phyloP scores from a whole-genome alignment of 75 land plant genomes.

The Sequoiadendron giganteum region DNA sequence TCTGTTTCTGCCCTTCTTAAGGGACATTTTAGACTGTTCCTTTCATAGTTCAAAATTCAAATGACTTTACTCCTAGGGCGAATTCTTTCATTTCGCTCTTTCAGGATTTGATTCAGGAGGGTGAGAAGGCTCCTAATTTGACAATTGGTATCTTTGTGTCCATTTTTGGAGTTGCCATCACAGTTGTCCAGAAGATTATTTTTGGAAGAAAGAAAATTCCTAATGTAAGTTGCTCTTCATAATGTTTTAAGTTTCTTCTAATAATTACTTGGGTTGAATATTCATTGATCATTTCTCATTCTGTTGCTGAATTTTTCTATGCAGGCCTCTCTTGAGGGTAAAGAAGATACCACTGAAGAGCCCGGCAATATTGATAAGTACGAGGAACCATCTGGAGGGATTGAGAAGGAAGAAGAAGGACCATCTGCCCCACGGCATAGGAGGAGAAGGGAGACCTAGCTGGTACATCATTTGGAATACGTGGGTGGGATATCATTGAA shows the following conservation, averaged over 20 bases:
- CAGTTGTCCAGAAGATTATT: background rate
- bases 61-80: background rate
- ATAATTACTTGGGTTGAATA: background rate
- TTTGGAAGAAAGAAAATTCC: background rate
- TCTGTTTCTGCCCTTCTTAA: background rate
- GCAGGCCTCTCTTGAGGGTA: background rate
- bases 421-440: background rate
- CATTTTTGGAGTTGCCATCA: background rate
- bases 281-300: background rate
- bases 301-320: background rate
- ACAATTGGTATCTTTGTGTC: constrained; percentile 4
- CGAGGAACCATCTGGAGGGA: background rate
- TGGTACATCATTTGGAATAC: background rate
- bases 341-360: background rate
- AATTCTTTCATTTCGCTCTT: background rate
- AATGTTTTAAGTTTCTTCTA: background rate
- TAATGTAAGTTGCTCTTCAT: background rate
- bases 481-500: background rate
- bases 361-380: background rate
- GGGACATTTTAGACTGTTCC: background rate
- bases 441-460: constrained; percentile 7
- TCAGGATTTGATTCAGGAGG: constrained; percentile 5
- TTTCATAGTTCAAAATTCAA: background rate
- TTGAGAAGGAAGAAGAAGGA: background rate
- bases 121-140: constrained; percentile 5